Evolutionary conservation across 2,329 filamentous ascomycete genomes (phyloP).

Genomic region (Thielaviopsis populi): DNA sequence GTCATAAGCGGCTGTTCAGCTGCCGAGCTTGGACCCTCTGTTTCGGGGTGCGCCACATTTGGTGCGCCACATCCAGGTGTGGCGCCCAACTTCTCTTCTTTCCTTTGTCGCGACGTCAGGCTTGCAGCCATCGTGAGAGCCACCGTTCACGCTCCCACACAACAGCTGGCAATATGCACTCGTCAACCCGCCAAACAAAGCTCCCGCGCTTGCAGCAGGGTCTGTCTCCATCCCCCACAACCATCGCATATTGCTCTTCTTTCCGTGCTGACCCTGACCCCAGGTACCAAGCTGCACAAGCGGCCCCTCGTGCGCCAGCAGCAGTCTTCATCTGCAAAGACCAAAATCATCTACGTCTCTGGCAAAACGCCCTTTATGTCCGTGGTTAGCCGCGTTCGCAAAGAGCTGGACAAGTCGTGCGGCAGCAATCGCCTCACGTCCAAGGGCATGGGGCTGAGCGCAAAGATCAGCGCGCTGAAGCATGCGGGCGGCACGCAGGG

Average conservation of each 20-base stretch:
- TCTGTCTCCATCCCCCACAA: constrained; percentile 13
- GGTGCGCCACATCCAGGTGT: neutral
- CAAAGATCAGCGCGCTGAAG: constrained; percentile 29
- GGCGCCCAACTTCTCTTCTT: neutral
- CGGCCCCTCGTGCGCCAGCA: constrained; percentile 31
- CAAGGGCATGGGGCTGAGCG: constrained; percentile 31
- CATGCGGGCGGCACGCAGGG: constrained; percentile 16
- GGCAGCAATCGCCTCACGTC: constrained; percentile 13
- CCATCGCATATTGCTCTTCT: neutral
- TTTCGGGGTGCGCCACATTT: constrained; percentile 7
- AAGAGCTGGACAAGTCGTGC: constrained; percentile 41
- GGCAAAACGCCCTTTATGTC: constrained; percentile 52
- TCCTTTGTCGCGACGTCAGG: neutral
- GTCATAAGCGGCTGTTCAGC: neutral
- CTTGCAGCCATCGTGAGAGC: neutral
- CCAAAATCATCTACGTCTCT: constrained; percentile 47
- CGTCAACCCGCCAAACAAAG: constrained; percentile 22
- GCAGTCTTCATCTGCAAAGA: constrained; percentile 29
- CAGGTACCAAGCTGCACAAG: constrained; percentile 36
- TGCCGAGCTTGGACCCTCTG: neutral
- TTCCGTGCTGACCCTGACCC: neutral
- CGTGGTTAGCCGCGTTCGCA: constrained; percentile 48
- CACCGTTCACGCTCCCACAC: neutral
- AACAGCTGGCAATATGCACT: constrained; percentile 7
- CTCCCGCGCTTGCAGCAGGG: constrained; percentile 26